Evolutionary conservation across 1,284 basidiomycete genomes (phyloP), one percentile per base, ranked within the genome.

Genomic region (Fomitopsis schrenkii): DNA sequence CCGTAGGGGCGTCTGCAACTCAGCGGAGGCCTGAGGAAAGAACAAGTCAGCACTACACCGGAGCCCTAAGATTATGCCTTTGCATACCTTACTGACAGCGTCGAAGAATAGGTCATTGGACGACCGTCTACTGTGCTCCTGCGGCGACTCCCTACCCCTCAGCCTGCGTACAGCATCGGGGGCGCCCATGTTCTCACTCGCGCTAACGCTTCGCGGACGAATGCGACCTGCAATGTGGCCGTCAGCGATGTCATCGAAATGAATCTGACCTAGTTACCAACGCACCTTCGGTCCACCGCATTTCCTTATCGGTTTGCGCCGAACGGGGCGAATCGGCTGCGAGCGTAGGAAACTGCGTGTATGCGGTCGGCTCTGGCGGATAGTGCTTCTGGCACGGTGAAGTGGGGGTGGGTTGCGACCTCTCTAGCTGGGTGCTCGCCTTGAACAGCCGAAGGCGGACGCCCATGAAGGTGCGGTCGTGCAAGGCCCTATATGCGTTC

Each of bases 401-500:
- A n/a, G 22, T 15, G 15, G 38, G 28, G 10, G 22, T 15, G 7
- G 38, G 28, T 22, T 50, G 50, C 3, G 26, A 12, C 12, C 26
- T 12, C 26, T 26, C 36, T 7, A 30, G 26, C 53, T 64, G 57
- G 45, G 63, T 53, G 62, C 63, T 66, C 62, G 65, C 64, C 62
- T 65, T 59, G 59, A 61, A 67, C 22, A 77, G 60, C 7, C 67
- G 63, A 1, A 78, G 65, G 10, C 70, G 71, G 17, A 67, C 68
- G 28, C 72, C 73, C 57, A 75, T 67, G 45, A 77, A 70, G 50
- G 64, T 70, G 50, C 74, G 72, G 36, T 70, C 68, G 62, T 75
- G 65, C 14, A 77, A 67, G 22, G 70, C 70, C 64, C 78, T 81
- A 46, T 82, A 81, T 7, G 76, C 74, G 40, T 73, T 72, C 38